Conservation (phyloP, 83 land plant species). For the Picea mariana region DNA sequence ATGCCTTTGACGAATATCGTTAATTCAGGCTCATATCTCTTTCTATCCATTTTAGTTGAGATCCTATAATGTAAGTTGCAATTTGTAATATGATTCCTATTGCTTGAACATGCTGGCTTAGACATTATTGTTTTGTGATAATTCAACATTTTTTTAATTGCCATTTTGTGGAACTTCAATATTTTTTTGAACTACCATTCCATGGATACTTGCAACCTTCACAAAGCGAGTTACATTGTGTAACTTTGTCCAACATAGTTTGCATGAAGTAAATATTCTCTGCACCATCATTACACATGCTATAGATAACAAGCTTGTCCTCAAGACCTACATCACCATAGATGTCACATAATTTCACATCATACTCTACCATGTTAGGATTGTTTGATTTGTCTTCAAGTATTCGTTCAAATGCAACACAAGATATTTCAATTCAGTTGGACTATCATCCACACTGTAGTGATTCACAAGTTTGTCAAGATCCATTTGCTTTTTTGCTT, state of each 20-base stretch:
- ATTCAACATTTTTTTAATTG: constrained; percentile 33
- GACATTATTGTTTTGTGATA: not conserved
- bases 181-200: constrained; percentile 35
- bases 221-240: constrained; percentile 32
- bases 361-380: too few species aligned
- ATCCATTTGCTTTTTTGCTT: too few species aligned
- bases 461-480: too few species aligned
- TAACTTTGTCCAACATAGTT: constrained; percentile 44
- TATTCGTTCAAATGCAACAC: too few species aligned
- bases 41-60: constrained; percentile 27
- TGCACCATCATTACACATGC: constrained; percentile 88
- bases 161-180: constrained; percentile 32
- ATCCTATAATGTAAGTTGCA: constrained; percentile 14
- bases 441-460: too few species aligned
- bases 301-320: constrained; percentile 81
- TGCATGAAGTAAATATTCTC: constrained; percentile 93
- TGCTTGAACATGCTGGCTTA: constrained; percentile 1
- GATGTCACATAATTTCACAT: constrained; percentile 90
- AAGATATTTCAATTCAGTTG: too few species aligned
- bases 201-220: constrained; percentile 18
- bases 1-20: constrained; percentile 16
- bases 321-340: constrained; percentile 97
- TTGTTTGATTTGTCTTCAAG: too few species aligned
- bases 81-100: constrained; percentile 19
- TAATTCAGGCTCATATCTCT: constrained; percentile 8